Conservation (phyloP, 2,329 filamentous ascomycete species). For the Keithomyces neogunnii region DNA sequence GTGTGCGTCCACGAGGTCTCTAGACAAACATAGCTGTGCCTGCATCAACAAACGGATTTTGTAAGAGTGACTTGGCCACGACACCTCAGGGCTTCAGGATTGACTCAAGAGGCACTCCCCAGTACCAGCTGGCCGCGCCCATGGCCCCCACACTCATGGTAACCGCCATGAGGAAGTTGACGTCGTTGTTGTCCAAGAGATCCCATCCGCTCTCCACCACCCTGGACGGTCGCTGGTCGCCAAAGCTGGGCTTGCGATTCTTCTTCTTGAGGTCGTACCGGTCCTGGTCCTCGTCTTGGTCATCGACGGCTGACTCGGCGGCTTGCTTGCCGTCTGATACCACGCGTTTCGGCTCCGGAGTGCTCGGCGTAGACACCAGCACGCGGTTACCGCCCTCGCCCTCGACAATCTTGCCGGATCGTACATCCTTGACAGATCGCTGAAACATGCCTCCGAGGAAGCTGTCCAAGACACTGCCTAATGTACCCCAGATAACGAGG, state of each 20-base stretch:
- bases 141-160: slow-evolving; percentile 75
- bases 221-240: slow-evolving; percentile 50
- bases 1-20: not conserved
- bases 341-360: not conserved
- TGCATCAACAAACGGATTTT: not conserved
- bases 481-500: slow-evolving; percentile 62
- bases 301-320: slow-evolving; percentile 22
- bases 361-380: slow-evolving; percentile 31
- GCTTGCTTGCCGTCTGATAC: slow-evolving; percentile 13
- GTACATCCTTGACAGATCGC: slow-evolving; percentile 74
- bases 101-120: slow-evolving; percentile 43
- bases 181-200: slow-evolving; percentile 86
- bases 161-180: slow-evolving; percentile 87
- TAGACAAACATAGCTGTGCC: not conserved
- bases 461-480: slow-evolving; percentile 82
- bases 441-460: slow-evolving; percentile 79
- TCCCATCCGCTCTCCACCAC: slow-evolving; percentile 60
- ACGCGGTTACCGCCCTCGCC: slow-evolving; percentile 64
- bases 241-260: slow-evolving; percentile 43
- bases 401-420: slow-evolving; percentile 82
- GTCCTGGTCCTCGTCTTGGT: slow-evolving; percentile 27
- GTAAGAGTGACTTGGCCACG: not conserved
- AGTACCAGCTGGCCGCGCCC: slow-evolving; percentile 51
- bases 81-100: not conserved
- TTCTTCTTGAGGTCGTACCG: slow-evolving; percentile 42